A percentile compares a stretch with the other conserved stretches of the same genome.
Conservation (phyloP, 2,329 filamentous ascomycete species). For the Fusarium hostae region DNA sequence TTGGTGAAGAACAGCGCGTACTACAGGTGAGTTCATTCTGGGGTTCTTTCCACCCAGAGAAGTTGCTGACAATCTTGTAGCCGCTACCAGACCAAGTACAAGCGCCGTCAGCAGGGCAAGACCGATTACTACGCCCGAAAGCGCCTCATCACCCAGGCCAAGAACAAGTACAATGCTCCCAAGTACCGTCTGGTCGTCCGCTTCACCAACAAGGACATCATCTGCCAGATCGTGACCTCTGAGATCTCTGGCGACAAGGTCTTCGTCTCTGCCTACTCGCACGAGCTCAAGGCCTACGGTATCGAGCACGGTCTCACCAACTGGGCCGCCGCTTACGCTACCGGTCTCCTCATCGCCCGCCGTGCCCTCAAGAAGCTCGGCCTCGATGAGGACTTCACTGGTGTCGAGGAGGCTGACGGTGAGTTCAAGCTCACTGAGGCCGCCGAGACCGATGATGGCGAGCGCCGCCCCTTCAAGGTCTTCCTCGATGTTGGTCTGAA, state of each 20-base stretch:
- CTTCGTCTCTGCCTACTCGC: conserved; percentile 89
- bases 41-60: background rate
- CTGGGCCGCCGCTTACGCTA: conserved; percentile 98
- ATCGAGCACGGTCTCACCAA: conserved; percentile 99
- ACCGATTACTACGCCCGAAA: conserved; percentile 99
- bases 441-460: conserved; percentile 78
- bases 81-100: conserved; percentile 99
- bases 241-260: conserved; percentile 99
- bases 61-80: conserved; percentile 60
- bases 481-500: conserved; percentile 97
- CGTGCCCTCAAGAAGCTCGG: conserved; percentile 97
- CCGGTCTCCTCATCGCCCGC: conserved; percentile 95
- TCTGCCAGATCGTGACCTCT: conserved; percentile 95
- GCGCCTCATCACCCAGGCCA: conserved; percentile 99
- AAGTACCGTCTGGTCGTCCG: conserved; percentile 99
- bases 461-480: conserved; percentile 99
- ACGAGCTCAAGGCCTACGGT: conserved; percentile 98
- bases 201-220: conserved; percentile 99
- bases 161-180: conserved; percentile 99
- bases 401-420: conserved; percentile 96
- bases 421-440: conserved; percentile 97
- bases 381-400: conserved; percentile 89
- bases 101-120: conserved; percentile 94
- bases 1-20: conserved; percentile 97
- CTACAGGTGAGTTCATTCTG: conserved; percentile 80